Conservation (phyloP, 768 basidiomycete genomes). For the Pulveroboletus frians region DNA sequence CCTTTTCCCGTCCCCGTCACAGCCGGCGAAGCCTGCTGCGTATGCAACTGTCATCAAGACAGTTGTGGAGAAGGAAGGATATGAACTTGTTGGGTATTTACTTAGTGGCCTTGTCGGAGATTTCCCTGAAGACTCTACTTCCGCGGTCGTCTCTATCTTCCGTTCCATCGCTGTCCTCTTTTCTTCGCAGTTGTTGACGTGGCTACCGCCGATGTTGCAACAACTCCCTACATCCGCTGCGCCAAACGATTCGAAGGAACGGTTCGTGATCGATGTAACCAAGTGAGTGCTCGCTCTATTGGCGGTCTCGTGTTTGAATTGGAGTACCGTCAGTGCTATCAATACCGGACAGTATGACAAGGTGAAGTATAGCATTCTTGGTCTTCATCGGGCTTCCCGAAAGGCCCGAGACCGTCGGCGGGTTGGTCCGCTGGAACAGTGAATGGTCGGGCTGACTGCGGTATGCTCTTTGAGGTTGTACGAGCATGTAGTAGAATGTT, state of each 20-base stretch:
- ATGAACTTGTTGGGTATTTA: slow-evolving; percentile 60
- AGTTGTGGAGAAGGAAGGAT: slow-evolving; percentile 66
- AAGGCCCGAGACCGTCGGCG: slow-evolving; percentile 65
- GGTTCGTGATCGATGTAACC: slow-evolving; percentile 70
- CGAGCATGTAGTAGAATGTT: slow-evolving; percentile 18
- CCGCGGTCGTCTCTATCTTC: slow-evolving; percentile 72
- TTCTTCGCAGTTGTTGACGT: slow-evolving; percentile 61
- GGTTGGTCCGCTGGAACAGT: slow-evolving; percentile 27
- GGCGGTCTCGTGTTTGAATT: neutral
- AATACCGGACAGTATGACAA: slow-evolving; percentile 66
- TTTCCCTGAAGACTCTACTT: slow-evolving; percentile 81
- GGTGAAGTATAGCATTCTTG: slow-evolving; percentile 72
- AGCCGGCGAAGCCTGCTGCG: slow-evolving; percentile 54
- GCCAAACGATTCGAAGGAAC: slow-evolving; percentile 60
- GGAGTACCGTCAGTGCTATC: slow-evolving; percentile 47
- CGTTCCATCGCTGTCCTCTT: slow-evolving; percentile 63
- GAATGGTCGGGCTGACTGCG: slow-evolving; percentile 2
- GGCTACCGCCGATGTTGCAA: slow-evolving; percentile 69
- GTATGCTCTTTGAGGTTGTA: neutral
- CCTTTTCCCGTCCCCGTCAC: slow-evolving; percentile 44
- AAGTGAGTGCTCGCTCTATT: slow-evolving; percentile 45
- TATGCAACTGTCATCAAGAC: slow-evolving; percentile 60
- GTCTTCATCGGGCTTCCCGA: slow-evolving; percentile 66
- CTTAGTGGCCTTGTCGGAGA: slow-evolving; percentile 77
- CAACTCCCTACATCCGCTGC: slow-evolving; percentile 57